These are phyloP conservation scores for Rhexocercosporidium sp. DNA, from an alignment of 2,329 filamentous ascomycete species.

Conservation along the genomic window DNA sequence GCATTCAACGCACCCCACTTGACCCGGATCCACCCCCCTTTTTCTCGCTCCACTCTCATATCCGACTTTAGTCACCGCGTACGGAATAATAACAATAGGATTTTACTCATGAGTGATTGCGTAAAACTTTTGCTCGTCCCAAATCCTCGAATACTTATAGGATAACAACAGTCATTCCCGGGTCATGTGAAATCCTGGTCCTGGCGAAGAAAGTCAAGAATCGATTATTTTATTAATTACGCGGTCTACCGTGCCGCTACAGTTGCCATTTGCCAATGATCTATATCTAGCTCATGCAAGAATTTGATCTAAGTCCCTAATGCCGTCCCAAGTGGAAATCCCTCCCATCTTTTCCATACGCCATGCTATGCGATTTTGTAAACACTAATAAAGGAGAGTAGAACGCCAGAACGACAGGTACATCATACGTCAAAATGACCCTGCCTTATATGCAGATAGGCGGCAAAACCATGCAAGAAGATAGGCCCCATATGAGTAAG, in stretches of 20 bases:
- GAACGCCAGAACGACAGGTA: not conserved
- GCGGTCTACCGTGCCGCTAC: not conserved
- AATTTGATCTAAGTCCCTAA: not conserved
- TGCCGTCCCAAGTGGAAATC: not conserved
- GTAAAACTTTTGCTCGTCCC: not conserved
- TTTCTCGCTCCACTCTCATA: not conserved
- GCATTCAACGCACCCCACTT: constrained; percentile 3
- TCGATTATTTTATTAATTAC: not conserved
- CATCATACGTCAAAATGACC: not conserved
- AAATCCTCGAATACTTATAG: not conserved
- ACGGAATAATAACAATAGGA: not conserved
- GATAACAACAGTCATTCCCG: not conserved
- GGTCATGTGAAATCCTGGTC: not conserved
- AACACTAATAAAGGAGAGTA: not conserved
- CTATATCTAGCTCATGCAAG: constrained; percentile 3
- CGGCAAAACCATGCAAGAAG: not conserved
- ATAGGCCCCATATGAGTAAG: not conserved
- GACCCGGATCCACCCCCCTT: not conserved
- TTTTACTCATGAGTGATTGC: not conserved
- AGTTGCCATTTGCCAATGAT: not conserved
- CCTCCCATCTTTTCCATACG: not conserved
- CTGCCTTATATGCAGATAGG: not conserved
- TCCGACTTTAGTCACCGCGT: not conserved
- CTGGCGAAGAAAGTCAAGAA: not conserved
- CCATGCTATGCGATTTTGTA: constrained; percentile 14